phyloP scores from a whole-genome alignment of 2,329 filamentous ascomycete genomes.

The Penicillium sp. region DNA sequence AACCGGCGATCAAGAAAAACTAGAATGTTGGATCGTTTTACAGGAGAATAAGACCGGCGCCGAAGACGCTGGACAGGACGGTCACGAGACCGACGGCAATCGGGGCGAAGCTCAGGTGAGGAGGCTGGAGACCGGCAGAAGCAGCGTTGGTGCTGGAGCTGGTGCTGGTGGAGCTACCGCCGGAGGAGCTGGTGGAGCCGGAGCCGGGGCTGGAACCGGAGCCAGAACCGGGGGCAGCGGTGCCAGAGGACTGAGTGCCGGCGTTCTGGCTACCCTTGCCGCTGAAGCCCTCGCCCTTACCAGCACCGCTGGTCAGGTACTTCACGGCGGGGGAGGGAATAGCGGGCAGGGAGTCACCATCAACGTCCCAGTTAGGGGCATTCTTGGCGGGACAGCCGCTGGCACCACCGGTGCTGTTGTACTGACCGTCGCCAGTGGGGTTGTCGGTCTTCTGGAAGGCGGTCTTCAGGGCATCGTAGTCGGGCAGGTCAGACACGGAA shows the following conservation, averaged over 20 bases:
- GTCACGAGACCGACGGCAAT: conserved; percentile 51
- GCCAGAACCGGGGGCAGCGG: conserved; percentile 50
- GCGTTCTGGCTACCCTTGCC: conserved; percentile 55
- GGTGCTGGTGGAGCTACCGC: neutral
- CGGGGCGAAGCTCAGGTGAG: conserved; percentile 49
- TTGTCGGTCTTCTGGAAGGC: conserved; percentile 49
- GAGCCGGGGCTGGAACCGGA: conserved; percentile 28
- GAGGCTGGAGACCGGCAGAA: conserved; percentile 37
- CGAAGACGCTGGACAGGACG: conserved; percentile 51
- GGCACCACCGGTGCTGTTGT: conserved; percentile 51
- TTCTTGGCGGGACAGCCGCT: conserved; percentile 53
- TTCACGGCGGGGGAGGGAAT: conserved; percentile 53
- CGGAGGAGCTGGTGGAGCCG: conserved; percentile 14
- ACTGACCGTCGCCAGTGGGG: conserved; percentile 56
- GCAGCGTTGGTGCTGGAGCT: conserved; percentile 1
- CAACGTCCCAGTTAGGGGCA: conserved; percentile 54
- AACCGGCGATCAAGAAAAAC: conserved; percentile 8
- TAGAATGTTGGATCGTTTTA: conserved; percentile 17
- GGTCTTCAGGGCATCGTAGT: conserved; percentile 58
- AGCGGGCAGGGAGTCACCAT: conserved; percentile 50
- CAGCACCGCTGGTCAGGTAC: conserved; percentile 57
- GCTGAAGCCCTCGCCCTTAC: conserved; percentile 52
- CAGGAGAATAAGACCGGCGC: conserved; percentile 42
- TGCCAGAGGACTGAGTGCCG: conserved; percentile 48
- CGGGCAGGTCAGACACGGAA: conserved; percentile 54